Percentiles rank a stretch among this genome's conserved stretches.
phyloP scores from a whole-genome alignment of 2,329 filamentous ascomycete species.

The Seiridium unicorne region DNA sequence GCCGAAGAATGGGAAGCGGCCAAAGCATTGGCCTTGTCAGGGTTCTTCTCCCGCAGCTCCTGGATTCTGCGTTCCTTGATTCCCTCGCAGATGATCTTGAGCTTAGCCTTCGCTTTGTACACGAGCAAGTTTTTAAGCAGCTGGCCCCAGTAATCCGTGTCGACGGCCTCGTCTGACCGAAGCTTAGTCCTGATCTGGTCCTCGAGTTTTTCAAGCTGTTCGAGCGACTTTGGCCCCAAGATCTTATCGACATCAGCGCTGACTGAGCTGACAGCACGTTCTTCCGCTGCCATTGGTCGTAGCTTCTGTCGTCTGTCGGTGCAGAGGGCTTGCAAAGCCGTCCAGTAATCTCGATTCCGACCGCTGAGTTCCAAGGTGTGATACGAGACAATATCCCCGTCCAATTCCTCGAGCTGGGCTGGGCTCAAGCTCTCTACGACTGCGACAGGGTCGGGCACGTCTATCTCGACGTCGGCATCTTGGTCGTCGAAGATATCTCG shows the following conservation, averaged over 20 bases:
- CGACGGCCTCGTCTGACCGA: constrained; percentile 84
- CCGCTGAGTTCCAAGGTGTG: constrained; percentile 74
- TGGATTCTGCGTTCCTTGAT: constrained; percentile 70
- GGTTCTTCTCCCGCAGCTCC: constrained; percentile 64
- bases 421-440: constrained; percentile 73
- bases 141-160: constrained; percentile 97
- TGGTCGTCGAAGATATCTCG: constrained; percentile 85
- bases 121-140: constrained; percentile 79
- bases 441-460: constrained; percentile 76
- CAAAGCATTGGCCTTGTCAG: constrained; percentile 58
- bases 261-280: constrained; percentile 77
- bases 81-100: constrained; percentile 74
- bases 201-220: constrained; percentile 84
- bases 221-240: constrained; percentile 78
- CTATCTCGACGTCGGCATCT: constrained; percentile 69
- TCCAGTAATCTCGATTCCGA: constrained; percentile 87
- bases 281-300: constrained; percentile 60
- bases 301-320: constrained; percentile 70
- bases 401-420: constrained; percentile 69
- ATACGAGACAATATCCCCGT: constrained; percentile 80
- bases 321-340: constrained; percentile 82
- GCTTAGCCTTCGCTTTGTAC: constrained; percentile 87
- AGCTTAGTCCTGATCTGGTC: constrained; percentile 84
- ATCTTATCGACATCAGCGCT: constrained; percentile 85
- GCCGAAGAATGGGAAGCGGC: constrained; percentile 37